Percentiles rank a stretch among this genome's conserved stretches.
Conservation (phyloP, 1,284 basidiomycete species). For the Leccinum subrobustum region DNA sequence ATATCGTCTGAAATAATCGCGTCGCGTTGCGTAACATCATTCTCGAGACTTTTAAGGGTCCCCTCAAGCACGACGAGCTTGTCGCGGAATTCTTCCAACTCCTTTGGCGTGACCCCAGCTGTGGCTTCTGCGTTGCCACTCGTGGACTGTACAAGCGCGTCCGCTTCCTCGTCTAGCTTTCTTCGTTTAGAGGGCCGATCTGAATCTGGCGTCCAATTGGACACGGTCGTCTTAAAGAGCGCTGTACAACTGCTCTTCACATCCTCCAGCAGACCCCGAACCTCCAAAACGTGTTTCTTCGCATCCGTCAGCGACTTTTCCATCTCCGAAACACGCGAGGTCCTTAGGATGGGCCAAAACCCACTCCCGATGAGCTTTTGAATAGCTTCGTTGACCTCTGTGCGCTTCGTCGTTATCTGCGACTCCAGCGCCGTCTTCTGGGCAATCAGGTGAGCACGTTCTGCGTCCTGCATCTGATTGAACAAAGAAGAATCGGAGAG, state of each 20-base stretch:
- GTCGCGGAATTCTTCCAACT: slow-evolving; percentile 40
- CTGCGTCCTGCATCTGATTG: slow-evolving; percentile 13
- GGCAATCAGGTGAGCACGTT: slow-evolving; percentile 16
- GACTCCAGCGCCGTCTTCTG: slow-evolving; percentile 25
- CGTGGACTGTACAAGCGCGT: slow-evolving; percentile 1
- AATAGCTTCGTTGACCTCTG: slow-evolving; percentile 29
- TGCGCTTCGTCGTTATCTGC: slow-evolving; percentile 26
- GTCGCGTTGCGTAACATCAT: slow-evolving; percentile 43
- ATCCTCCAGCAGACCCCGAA: slow-evolving; percentile 25
- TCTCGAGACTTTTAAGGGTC: slow-evolving; percentile 41
- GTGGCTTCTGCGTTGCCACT: slow-evolving; percentile 14
- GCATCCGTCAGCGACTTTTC: slow-evolving; percentile 23
- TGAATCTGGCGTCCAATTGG: slow-evolving; percentile 17
- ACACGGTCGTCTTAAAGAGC: slow-evolving; percentile 21
- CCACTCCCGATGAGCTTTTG: slow-evolving; percentile 26
- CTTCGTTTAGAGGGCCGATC: slow-evolving; percentile 41
- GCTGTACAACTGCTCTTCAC: slow-evolving; percentile 23
- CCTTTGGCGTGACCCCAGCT: slow-evolving; percentile 19
- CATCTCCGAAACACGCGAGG: slow-evolving; percentile 28
- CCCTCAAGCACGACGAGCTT: slow-evolving; percentile 39
- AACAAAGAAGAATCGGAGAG: slow-evolving; percentile 23
- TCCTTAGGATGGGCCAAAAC: slow-evolving; percentile 31
- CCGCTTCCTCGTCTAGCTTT: slow-evolving; percentile 29
- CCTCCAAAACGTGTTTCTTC: slow-evolving; percentile 31
- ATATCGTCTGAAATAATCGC: slow-evolving; percentile 38